Percentiles rank a stretch among this genome's conserved stretches.
Conservation (phyloP, 2,329 filamentous ascomycete species). For the Aspergillus neoniger region DNA sequence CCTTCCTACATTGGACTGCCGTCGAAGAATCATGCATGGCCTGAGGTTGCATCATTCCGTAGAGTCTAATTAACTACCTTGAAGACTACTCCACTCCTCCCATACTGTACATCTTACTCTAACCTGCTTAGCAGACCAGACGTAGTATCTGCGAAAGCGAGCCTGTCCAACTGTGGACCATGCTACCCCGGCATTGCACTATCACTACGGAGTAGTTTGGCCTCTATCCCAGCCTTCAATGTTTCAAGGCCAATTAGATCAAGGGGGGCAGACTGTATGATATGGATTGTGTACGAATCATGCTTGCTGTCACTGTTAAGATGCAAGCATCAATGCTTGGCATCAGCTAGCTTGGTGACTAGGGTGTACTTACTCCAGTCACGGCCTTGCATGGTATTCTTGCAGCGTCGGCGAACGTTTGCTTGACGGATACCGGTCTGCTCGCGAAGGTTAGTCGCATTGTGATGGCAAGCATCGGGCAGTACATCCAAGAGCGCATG, state of each 20-base stretch:
- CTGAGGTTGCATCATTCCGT: neutral
- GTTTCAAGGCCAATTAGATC: neutral
- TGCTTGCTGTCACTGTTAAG: neutral
- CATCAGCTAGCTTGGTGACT: neutral
- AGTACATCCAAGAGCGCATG: neutral
- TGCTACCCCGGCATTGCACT: neutral
- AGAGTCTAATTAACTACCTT: neutral
- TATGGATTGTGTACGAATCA: neutral
- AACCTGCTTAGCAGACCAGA: neutral
- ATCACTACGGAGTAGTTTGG: neutral
- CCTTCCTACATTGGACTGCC: neutral
- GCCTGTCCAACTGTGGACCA: neutral
- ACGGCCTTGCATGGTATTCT: no score
- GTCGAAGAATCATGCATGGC: neutral
- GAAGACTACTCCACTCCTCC: neutral
- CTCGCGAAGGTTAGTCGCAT: neutral
- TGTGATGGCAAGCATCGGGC: neutral
- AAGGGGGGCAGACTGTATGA: neutral
- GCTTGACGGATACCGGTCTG: neutral
- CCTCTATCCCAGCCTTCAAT: neutral
- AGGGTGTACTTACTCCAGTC: neutral
- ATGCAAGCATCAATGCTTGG: slow-evolving; percentile 1
- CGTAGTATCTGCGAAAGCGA: neutral
- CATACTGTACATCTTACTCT: neutral
- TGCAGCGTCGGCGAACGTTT: neutral